Percentiles rank a stretch among this genome's conserved stretches.
Evolutionary conservation across 345 rosid species (phyloP).

Genomic region (Alliaria petiolata): DNA sequence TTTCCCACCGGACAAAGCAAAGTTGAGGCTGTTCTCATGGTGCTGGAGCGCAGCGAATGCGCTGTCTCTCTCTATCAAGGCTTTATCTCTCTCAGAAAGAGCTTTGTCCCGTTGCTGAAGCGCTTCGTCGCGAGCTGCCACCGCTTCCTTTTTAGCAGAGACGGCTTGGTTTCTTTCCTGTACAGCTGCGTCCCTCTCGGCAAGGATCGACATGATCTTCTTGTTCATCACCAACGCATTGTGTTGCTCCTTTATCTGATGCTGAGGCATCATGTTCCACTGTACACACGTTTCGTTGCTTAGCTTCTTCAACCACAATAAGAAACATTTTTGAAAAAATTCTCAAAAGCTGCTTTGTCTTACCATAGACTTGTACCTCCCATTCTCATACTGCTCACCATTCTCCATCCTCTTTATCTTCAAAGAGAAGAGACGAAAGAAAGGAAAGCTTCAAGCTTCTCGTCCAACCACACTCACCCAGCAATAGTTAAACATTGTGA

Average conservation of each 20-base stretch:
- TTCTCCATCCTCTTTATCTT: conserved; percentile 55
- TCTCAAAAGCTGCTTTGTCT: not conserved
- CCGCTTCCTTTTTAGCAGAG: conserved; percentile 66
- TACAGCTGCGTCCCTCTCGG: conserved; percentile 74
- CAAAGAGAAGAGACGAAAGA: not conserved
- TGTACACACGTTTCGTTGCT: conserved; percentile 34
- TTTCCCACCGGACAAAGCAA: conserved; percentile 44
- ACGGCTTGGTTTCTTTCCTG: conserved; percentile 63
- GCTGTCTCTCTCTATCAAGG: conserved; percentile 74
- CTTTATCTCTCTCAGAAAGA: conserved; percentile 68
- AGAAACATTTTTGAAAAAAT: conserved; percentile 6
- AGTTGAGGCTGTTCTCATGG: conserved; percentile 55
- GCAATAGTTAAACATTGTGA: not conserved
- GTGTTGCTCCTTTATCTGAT: conserved; percentile 69
- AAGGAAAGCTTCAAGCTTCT: not conserved
- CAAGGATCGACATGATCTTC: conserved; percentile 81
- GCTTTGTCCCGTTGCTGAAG: conserved; percentile 80
- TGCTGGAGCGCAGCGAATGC: conserved; percentile 72
- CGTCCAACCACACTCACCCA: not conserved
- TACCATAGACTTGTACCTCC: conserved; percentile 58
- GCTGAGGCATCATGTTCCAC: conserved; percentile 78
- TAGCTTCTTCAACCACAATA: conserved; percentile 4
- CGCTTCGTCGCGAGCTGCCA: conserved; percentile 74
- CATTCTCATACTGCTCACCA: conserved; percentile 58
- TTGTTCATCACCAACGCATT: conserved; percentile 84